Evolutionary conservation across 1,284 basidiomycete genomes (phyloP).

Genomic region (Ceratobasidium sp.): DNA sequence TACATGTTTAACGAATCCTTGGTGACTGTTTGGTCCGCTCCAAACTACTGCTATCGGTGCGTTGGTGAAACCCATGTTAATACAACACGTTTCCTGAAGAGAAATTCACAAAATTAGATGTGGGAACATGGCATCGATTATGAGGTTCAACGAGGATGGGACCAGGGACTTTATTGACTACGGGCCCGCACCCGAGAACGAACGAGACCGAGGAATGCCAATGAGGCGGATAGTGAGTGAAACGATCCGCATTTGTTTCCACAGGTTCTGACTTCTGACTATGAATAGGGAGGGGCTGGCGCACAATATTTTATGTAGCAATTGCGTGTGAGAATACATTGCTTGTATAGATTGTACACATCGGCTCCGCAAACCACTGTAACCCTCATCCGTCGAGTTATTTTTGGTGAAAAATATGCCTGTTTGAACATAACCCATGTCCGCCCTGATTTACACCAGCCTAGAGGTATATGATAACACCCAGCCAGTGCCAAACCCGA

Average conservation of each 20-base stretch:
- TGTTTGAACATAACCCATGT: too few species aligned
- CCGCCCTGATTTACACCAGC: too few species aligned
- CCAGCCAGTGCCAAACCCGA: not conserved
- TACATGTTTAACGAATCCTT: constrained; percentile 96
- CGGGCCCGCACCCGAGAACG: constrained; percentile 86
- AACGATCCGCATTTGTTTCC: not conserved
- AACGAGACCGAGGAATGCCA: constrained; percentile 75
- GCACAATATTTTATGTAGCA: constrained; percentile 37
- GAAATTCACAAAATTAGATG: constrained; percentile 53
- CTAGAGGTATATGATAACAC: not conserved
- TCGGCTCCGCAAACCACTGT: too few species aligned
- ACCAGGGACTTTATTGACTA: constrained; percentile 79
- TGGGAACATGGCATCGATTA: constrained; percentile 83
- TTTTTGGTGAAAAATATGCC: not conserved
- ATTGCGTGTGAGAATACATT: not conserved
- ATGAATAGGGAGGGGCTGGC: constrained; percentile 26
- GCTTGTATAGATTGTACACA: not conserved
- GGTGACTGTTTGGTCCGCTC: constrained; percentile 98
- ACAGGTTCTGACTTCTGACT: not conserved
- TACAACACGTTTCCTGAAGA: not conserved
- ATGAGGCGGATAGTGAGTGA: constrained; percentile 70
- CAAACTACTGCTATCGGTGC: constrained; percentile 90
- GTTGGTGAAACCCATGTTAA: not conserved
- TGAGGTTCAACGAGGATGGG: constrained; percentile 68
- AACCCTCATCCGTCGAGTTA: not conserved